Evolutionary conservation across 169 alveolate genomes (phyloP).

Genomic region (Babesia divergens): DNA sequence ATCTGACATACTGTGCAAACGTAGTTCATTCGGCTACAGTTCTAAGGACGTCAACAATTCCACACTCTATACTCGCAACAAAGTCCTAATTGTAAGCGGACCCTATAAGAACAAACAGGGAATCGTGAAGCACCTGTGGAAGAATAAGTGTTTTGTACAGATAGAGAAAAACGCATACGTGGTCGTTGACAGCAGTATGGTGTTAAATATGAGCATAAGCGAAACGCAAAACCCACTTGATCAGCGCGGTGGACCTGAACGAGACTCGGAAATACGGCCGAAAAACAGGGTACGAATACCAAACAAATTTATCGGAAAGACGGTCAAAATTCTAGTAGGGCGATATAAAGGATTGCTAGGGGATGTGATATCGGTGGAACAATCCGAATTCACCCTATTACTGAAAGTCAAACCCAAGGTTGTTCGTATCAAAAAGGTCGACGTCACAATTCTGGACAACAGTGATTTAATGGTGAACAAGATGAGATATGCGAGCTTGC

Average conservation of each 20-base stretch:
- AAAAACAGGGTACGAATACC: constrained; percentile 13
- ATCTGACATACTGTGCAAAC: constrained; percentile 66
- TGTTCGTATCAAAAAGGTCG: constrained; percentile 71
- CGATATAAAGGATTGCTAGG: constrained; percentile 73
- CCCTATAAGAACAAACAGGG: constrained; percentile 67
- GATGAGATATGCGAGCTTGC: constrained; percentile 13
- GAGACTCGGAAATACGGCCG: not conserved
- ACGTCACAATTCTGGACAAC: constrained; percentile 57
- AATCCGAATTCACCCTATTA: constrained; percentile 71
- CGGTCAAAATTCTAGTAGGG: constrained; percentile 76
- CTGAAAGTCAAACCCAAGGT: constrained; percentile 75
- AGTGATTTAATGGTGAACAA: constrained; percentile 30
- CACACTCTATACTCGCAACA: constrained; percentile 58
- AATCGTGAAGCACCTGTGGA: constrained; percentile 71
- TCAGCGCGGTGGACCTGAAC: constrained; percentile 3
- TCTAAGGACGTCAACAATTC: constrained; percentile 69
- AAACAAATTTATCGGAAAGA: constrained; percentile 70
- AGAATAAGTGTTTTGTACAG: constrained; percentile 64
- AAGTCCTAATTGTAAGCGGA: constrained; percentile 67
- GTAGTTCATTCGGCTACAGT: constrained; percentile 69
- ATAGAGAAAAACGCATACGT: constrained; percentile 52
- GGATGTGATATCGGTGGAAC: constrained; percentile 74
- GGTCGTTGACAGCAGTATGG: constrained; percentile 18
- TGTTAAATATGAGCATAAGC: constrained; percentile 24
- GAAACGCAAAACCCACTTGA: constrained; percentile 15